Conservation (phyloP, 768 basidiomycete species). For the Boletellus ananiceps region DNA sequence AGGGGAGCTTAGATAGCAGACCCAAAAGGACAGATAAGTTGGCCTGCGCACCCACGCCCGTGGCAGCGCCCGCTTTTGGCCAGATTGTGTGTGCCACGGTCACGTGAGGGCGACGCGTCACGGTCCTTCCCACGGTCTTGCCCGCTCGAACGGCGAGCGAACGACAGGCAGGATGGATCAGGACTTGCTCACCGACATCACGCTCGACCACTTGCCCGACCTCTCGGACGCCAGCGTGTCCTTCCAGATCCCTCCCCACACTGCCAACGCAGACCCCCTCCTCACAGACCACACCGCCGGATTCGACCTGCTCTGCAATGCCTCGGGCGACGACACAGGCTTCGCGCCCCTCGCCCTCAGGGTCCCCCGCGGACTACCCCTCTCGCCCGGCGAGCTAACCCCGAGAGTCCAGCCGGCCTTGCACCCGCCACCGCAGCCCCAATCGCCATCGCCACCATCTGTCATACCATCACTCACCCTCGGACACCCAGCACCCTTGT, state of each 20-base stretch:
- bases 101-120: constrained; percentile 31
- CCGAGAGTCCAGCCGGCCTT: constrained; percentile 30
- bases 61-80: neutral
- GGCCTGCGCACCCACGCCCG: constrained; percentile 6
- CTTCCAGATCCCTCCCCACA: constrained; percentile 47
- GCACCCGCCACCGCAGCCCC: constrained; percentile 1
- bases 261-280: constrained; percentile 31
- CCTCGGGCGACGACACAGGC: constrained; percentile 32
- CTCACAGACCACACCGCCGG: constrained; percentile 39
- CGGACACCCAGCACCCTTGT: constrained; percentile 8
- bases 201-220: constrained; percentile 52
- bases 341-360: constrained; percentile 31
- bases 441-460: constrained; percentile 14
- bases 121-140: constrained; percentile 19
- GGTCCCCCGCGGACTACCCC: constrained; percentile 26
- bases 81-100: neutral
- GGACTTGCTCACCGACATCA: constrained; percentile 37
- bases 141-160: constrained; percentile 5
- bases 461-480: constrained; percentile 7
- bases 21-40: constrained; percentile 17
- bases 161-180: constrained; percentile 7
- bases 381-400: constrained; percentile 40
- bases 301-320: constrained; percentile 36
- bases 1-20: constrained; percentile 8
- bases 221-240: constrained; percentile 40